phyloP scores from a whole-genome alignment of 805 yeast species.

The Lachancea quebecensis region DNA sequence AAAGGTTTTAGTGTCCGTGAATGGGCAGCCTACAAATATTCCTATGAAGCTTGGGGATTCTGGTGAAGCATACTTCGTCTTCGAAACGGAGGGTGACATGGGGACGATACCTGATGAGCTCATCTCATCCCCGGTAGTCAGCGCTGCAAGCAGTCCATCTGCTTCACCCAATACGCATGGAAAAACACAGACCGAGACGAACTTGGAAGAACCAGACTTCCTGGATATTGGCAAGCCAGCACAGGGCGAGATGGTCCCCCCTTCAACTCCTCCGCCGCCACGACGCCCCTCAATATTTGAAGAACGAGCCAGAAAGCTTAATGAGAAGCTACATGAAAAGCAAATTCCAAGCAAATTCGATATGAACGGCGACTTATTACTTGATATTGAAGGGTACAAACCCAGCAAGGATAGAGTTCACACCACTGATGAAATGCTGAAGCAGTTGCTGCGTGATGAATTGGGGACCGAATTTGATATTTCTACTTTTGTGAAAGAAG shows the following conservation, averaged over 20 bases:
- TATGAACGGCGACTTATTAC: constrained; percentile 78
- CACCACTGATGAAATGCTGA: constrained; percentile 68
- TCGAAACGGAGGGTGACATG: constrained; percentile 61
- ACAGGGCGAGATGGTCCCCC: constrained; percentile 1
- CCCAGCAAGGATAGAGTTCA: constrained; percentile 72
- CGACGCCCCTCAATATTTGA: constrained; percentile 15
- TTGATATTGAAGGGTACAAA: constrained; percentile 95
- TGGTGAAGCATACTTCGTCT: constrained; percentile 96
- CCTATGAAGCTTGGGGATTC: constrained; percentile 98
- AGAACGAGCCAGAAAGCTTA: constrained; percentile 36
- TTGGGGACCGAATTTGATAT: constrained; percentile 49
- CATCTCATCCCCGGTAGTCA: constrained; percentile 79
- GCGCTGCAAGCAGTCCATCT: constrained; percentile 59
- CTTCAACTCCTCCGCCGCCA: constrained; percentile 7
- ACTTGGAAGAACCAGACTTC: constrained; percentile 30
- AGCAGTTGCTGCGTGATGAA: constrained; percentile 70
- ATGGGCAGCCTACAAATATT: constrained; percentile 69
- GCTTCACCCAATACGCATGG: constrained; percentile 16
- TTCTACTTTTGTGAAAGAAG: constrained; percentile 44
- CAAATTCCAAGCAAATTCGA: constrained; percentile 86
- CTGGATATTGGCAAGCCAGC: constrained; percentile 20
- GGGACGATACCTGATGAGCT: constrained; percentile 66
- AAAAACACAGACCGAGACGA: constrained; percentile 4
- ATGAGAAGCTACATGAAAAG: constrained; percentile 56
- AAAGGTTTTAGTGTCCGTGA: constrained; percentile 82